Percentiles rank a stretch among this genome's conserved stretches.
Conservation (phyloP, 2,329 filamentous ascomycete genomes). For the Samsoniella hepiali region DNA sequence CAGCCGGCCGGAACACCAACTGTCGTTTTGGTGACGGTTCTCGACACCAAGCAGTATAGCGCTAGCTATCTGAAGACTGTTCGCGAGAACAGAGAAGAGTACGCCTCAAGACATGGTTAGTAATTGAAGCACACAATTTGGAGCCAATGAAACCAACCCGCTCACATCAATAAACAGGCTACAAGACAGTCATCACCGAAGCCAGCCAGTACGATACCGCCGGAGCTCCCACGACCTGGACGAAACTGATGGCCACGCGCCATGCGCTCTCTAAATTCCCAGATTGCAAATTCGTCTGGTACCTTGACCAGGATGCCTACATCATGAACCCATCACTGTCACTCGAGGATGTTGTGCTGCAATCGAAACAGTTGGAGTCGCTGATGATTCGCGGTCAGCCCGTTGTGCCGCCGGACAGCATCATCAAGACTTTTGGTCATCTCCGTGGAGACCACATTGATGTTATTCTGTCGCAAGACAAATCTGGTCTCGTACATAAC, state of each 20-base stretch:
- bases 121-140: not conserved
- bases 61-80: conserved; percentile 67
- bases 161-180: conserved; percentile 54
- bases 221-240: conserved; percentile 62
- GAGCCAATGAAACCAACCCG: not conserved
- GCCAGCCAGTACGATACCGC: conserved; percentile 71
- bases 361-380: conserved; percentile 62
- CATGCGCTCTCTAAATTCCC: conserved; percentile 83
- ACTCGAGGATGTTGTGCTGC: conserved; percentile 69
- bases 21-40: conserved; percentile 78
- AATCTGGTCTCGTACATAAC: conserved; percentile 68
- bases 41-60: conserved; percentile 66
- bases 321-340: conserved; percentile 79
- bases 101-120: conserved; percentile 81
- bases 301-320: conserved; percentile 76
- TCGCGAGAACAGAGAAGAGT: conserved; percentile 77
- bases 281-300: conserved; percentile 79
- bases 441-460: conserved; percentile 76
- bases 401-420: conserved; percentile 90
- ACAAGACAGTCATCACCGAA: conserved; percentile 78
- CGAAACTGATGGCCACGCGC: conserved; percentile 78
- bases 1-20: conserved; percentile 54
- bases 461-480: conserved; percentile 80
- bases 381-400: conserved; percentile 82
- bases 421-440: conserved; percentile 90